Base-by-base conservation (phyloP, 805 yeast species). In the Lachancea cidri region DNA sequence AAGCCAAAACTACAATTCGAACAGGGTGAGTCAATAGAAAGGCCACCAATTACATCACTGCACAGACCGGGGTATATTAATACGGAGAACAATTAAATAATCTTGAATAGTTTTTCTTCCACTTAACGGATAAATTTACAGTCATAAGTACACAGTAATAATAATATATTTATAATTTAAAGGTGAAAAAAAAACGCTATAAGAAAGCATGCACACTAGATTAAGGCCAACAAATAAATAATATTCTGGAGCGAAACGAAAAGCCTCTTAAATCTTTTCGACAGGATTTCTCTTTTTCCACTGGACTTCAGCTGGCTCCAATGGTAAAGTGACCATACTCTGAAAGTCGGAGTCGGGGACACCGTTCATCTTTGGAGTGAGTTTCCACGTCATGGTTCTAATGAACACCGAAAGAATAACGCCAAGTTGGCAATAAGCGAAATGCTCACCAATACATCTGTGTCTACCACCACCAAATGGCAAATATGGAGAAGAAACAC, bases 391-490 rank as follows among this genome's bases (percentile, higher is more conserved):
- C 61, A 85, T 67, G 46, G 83, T 79, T 65, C 81, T 83, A 25
- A 91, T 74, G 61, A 72, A 85, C 14, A 87, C 77, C 29, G 86
- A 67, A 58, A 93, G 70, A 46, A 93, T 72, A 37, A 93, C 81
- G 37, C 96, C 96, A 50, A 93, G 76, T 72, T 93, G 98, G 52
- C 83, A 80, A 65, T 81, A 86, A 18, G 98, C 98, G 69, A 93
- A 93, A 64, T 91, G 98, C 68, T 93, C 98, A 62, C 98, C 98
- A 58, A 93, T 91, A 70, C 98, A 93, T 71, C 98, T 84, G 66
- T 93, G 98, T 75, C 98, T 85, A 53, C 98, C 98, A 66, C 98
- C 98, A 54, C 98, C 98, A 58, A 93, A 93, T 42, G 98, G 98
- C 62, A 93, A 77, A 68, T 87, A 93, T 44, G 98, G 96, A 33